Conservation (phyloP, 768 basidiomycete species). For the Tephrocybe sp. region DNA sequence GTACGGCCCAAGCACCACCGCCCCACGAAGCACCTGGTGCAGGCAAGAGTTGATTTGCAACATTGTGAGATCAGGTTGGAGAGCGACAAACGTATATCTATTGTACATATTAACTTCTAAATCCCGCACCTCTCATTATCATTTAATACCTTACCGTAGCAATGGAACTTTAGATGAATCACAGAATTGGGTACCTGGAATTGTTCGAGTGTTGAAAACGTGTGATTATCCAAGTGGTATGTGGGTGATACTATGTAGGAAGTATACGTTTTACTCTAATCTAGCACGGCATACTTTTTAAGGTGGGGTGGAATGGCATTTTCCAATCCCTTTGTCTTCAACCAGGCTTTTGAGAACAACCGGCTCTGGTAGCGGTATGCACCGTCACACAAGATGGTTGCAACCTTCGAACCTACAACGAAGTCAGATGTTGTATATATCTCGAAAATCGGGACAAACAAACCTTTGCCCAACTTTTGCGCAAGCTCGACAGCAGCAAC, state of each 20-base stretch:
- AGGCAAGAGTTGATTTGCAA: conserved; percentile 12
- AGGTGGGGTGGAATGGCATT: conserved; percentile 80
- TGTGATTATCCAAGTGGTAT: background rate
- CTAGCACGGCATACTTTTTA: conserved; percentile 87
- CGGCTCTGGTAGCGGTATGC: conserved; percentile 97
- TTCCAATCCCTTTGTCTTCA: conserved; percentile 75
- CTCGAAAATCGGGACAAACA: background rate
- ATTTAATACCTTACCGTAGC: conserved; percentile 7
- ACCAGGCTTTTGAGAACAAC: conserved; percentile 92
- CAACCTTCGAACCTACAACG: conserved; percentile 73
- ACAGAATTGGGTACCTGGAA: background rate
- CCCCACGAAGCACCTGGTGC: conserved; percentile 14
- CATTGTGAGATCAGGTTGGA: background rate
- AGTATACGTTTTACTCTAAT: conserved; percentile 38
- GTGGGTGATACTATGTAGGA: background rate
- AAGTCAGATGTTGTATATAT: background rate
- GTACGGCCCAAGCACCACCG: conserved; percentile 16
- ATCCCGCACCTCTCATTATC: conserved; percentile 15
- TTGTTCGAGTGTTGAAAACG: too few relatives aligned
- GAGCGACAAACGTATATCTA: background rate
- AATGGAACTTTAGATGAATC: conserved; percentile 6
- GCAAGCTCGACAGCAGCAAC: conserved; percentile 92
- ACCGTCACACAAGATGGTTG: conserved; percentile 91
- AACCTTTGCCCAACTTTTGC: conserved; percentile 80
- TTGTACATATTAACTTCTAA: conserved; percentile 14